phyloP scores from a whole-genome alignment of 2,329 filamentous ascomycete species.

The Colletotrichum tropicale region DNA sequence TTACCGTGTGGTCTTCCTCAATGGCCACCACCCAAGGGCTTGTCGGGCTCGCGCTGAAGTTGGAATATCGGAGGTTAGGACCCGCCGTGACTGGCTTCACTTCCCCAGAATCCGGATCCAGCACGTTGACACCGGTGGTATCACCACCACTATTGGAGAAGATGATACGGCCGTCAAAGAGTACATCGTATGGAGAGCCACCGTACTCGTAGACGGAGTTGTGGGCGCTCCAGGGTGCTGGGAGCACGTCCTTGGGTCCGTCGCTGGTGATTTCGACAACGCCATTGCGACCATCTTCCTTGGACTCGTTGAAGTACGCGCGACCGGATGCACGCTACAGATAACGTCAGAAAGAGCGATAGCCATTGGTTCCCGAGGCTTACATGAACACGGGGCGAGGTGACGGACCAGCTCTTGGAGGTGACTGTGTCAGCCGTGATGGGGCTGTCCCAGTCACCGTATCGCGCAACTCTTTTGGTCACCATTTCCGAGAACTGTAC shows the following conservation, averaged over 20 bases:
- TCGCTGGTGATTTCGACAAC: conserved; percentile 46
- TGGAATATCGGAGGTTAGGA: conserved; percentile 44
- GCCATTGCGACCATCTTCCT: conserved; percentile 42
- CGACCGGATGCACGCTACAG: conserved; percentile 31
- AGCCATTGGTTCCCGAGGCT: background rate
- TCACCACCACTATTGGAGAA: conserved; percentile 44
- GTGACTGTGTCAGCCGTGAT: conserved; percentile 41
- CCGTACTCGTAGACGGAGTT: conserved; percentile 59
- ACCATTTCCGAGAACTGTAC: conserved; percentile 20
- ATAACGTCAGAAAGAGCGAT: background rate
- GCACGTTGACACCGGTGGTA: conserved; percentile 45
- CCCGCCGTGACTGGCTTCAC: conserved; percentile 35
- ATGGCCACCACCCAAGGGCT: conserved; percentile 51
- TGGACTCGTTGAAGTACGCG: conserved; percentile 42
- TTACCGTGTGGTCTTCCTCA: conserved; percentile 53
- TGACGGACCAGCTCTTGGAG: conserved; percentile 35
- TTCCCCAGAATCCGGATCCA: conserved; percentile 40
- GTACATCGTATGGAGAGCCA: conserved; percentile 46
- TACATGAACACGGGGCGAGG: conserved; percentile 40
- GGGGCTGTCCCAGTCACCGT: conserved; percentile 44
- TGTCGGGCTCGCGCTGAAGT: conserved; percentile 47
- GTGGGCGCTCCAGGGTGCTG: conserved; percentile 44
- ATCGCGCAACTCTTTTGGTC: conserved; percentile 30
- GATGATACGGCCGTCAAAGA: conserved; percentile 44
- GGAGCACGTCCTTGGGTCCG: conserved; percentile 43